phyloP scores from a whole-genome alignment of 2,329 filamentous ascomycete genomes.

The Fusarium tanahbumbuense region DNA sequence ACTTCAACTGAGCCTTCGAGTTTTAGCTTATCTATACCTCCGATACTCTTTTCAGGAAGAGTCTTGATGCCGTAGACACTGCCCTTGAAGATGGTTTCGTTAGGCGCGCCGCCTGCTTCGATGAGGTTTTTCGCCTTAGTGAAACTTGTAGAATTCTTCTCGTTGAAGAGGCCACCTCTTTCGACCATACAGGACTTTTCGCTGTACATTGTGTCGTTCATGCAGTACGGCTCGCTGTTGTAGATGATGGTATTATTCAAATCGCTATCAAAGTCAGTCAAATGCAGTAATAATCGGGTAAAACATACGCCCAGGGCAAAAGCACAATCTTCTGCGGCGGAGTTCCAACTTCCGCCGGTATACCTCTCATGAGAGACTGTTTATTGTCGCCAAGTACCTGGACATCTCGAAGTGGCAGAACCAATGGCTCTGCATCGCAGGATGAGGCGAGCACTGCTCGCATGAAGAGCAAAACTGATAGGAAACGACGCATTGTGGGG shows the following conservation, averaged over 20 bases:
- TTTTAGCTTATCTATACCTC: conserved; percentile 37
- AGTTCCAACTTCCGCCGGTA: conserved; percentile 43
- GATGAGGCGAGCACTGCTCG: neutral
- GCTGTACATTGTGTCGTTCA: conserved; percentile 45
- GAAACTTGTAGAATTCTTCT: conserved; percentile 31
- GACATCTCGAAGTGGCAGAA: conserved; percentile 35
- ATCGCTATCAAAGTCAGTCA: conserved; percentile 42
- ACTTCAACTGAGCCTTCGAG: conserved; percentile 10
- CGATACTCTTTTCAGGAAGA: conserved; percentile 38
- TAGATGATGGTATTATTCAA: conserved; percentile 53
- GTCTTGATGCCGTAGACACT: conserved; percentile 38
- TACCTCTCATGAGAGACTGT: conserved; percentile 47
- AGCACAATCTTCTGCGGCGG: conserved; percentile 46
- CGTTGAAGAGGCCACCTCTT: conserved; percentile 34
- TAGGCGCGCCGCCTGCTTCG: conserved; percentile 34
- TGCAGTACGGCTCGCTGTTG: conserved; percentile 45
- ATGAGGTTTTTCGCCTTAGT: conserved; percentile 20
- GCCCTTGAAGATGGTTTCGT: conserved; percentile 30
- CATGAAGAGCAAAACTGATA: neutral
- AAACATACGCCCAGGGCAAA: conserved; percentile 49
- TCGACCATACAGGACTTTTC: conserved; percentile 46
- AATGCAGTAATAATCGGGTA: accelerated
- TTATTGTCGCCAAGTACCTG: conserved; percentile 40
- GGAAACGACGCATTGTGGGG: conserved; percentile 9
- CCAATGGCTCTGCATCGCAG: conserved; percentile 30